Conservation (phyloP, 352 stramenopile genomes). For the Phytophthora niederhauseri region DNA sequence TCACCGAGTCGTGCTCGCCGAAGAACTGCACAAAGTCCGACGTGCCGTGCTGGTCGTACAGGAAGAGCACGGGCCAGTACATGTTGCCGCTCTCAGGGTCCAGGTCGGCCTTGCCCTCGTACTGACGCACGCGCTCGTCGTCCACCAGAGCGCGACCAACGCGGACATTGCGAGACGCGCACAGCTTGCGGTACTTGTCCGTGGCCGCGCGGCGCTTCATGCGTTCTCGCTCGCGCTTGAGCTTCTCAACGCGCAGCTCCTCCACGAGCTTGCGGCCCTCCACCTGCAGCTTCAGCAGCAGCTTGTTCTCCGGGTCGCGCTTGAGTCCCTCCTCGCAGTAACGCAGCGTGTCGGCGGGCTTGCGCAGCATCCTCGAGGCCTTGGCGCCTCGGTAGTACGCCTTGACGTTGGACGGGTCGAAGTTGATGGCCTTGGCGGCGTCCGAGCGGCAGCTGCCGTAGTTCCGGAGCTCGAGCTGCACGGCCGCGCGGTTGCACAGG, state of each 20-base stretch:
- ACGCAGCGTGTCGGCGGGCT: conserved; percentile 76
- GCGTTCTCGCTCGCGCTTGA: conserved; percentile 69
- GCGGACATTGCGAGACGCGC: conserved; percentile 58
- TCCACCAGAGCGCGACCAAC: conserved; percentile 79
- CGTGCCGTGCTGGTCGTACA: conserved; percentile 87
- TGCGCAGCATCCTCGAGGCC: conserved; percentile 79
- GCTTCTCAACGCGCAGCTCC: conserved; percentile 62
- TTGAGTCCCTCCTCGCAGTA: conserved; percentile 84
- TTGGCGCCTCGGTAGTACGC: conserved; percentile 88
- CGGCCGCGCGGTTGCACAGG: conserved; percentile 79
- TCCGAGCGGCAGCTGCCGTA: conserved; percentile 87
- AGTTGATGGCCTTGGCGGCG: conserved; percentile 69
- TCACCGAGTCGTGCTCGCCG: conserved; percentile 78
- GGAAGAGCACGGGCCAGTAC: conserved; percentile 83
- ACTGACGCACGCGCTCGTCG: conserved; percentile 82
- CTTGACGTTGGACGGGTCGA: conserved; percentile 81
- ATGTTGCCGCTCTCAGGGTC: conserved; percentile 65
- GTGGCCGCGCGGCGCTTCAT: conserved; percentile 72
- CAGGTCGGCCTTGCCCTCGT: conserved; percentile 82
- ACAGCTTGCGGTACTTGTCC: conserved; percentile 84
- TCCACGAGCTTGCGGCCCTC: conserved; percentile 67
- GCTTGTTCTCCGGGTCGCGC: conserved; percentile 77
- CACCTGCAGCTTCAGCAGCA: conserved; percentile 70
- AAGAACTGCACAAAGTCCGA: conserved; percentile 87
- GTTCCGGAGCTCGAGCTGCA: conserved; percentile 87